phyloP scores from a whole-genome alignment of 2,329 filamentous ascomycete genomes.

The Cordyceps tenuipes region DNA sequence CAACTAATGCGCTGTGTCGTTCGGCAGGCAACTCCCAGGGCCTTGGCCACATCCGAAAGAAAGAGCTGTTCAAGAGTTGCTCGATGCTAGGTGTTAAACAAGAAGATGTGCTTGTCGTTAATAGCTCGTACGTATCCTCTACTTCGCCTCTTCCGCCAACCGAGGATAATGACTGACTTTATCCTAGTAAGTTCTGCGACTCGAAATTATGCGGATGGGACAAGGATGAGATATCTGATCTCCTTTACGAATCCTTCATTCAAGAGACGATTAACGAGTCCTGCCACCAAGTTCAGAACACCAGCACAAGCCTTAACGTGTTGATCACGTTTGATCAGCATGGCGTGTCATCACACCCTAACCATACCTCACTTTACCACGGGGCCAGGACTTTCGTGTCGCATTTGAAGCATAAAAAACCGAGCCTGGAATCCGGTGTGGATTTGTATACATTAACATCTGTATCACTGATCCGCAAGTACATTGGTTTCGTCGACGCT shows the following conservation, averaged over 20 bases:
- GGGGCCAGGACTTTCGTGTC: constrained; percentile 69
- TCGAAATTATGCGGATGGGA: no score
- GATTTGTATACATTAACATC: constrained; percentile 78
- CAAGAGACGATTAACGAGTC: background rate
- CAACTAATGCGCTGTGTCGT: no score
- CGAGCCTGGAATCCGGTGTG: constrained; percentile 60
- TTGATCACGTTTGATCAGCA: constrained; percentile 82
- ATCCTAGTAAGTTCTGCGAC: no score
- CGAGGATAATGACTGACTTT: no score
- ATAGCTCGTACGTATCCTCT: constrained; percentile 55
- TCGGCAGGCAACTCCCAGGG: constrained; percentile 78
- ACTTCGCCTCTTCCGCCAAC: no score
- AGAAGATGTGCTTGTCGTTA: constrained; percentile 78
- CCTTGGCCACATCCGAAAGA: constrained; percentile 71
- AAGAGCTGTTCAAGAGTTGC: constrained; percentile 76
- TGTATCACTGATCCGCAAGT: constrained; percentile 70
- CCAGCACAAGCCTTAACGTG: constrained; percentile 61
- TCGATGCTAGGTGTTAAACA: constrained; percentile 66
- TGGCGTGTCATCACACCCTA: constrained; percentile 83
- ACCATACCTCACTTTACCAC: constrained; percentile 83
- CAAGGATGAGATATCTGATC: no score
- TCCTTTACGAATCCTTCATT: no score
- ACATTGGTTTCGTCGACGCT: constrained; percentile 66
- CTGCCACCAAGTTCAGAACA: no score
- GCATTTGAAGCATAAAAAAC: no score